Conservation (phyloP, 139 green algal genomes). For the Volvox reticuliferus region DNA sequence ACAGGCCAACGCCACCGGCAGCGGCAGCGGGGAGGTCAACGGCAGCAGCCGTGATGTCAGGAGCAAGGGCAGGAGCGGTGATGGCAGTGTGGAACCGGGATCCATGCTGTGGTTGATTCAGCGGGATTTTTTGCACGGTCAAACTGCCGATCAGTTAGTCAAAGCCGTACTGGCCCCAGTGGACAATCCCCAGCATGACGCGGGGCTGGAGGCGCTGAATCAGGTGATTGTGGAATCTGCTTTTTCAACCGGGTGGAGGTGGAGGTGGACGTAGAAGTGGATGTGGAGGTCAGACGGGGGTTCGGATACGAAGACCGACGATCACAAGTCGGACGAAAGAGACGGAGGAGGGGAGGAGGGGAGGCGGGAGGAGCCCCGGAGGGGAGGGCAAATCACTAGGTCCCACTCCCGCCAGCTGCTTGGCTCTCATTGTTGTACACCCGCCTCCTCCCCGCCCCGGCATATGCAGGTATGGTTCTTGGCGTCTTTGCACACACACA, state of each 20-base stretch:
- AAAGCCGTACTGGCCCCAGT: constrained; percentile 76
- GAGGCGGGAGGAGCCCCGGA: not conserved
- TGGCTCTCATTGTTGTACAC: no score
- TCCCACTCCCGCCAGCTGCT: no score
- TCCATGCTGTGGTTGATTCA: constrained; percentile 96
- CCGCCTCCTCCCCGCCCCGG: no score
- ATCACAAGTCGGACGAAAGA: no score
- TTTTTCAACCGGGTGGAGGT: no score
- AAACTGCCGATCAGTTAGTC: constrained; percentile 80
- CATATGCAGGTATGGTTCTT: no score
- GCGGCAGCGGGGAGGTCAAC: not conserved
- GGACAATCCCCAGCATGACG: constrained; percentile 77
- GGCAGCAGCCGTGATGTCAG: not conserved
- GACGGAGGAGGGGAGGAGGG: no score
- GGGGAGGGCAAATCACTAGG: no score
- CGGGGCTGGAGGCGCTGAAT: constrained; percentile 38
- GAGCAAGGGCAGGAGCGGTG: not conserved
- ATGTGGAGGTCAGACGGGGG: no score
- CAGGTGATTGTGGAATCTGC: not conserved
- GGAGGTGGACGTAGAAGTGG: no score
- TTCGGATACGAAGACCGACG: no score
- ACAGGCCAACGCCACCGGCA: not conserved
- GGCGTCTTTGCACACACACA: no score
- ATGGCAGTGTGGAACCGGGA: constrained; percentile 67
- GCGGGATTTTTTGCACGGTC: constrained; percentile 91